Conservation (phyloP, 192 early-diverging fungal genomes). For the Phlyctochytrium planicorne region DNA sequence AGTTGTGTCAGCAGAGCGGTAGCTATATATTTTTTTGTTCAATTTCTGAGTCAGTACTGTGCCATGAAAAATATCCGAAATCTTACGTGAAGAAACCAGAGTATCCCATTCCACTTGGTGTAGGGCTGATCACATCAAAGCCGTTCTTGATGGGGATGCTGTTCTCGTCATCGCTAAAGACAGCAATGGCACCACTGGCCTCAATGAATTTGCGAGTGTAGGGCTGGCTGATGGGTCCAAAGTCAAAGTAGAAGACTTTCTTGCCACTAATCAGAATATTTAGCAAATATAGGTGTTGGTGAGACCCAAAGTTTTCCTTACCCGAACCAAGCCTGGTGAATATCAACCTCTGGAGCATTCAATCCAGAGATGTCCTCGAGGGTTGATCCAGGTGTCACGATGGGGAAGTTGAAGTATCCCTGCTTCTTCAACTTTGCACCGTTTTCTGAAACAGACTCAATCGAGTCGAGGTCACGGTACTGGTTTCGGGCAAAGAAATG, state of each 20-base stretch:
- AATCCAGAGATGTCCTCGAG: neutral
- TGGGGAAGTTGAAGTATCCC: constrained; percentile 5
- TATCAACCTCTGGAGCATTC: neutral
- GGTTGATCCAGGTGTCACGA: neutral
- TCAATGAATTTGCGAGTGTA: neutral
- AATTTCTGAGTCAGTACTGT: neutral
- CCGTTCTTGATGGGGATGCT: neutral
- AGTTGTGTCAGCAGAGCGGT: neutral
- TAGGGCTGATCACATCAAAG: neutral
- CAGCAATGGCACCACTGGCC: neutral
- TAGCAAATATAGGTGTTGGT: neutral
- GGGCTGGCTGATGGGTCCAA: neutral
- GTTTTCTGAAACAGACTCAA: neutral
- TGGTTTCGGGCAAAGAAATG: neutral
- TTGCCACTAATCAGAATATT: neutral
- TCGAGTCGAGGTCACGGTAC: neutral
- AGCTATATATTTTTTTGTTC: neutral
- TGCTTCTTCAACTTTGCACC: neutral
- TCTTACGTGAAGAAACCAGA: constrained; percentile 4
- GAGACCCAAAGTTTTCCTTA: neutral
- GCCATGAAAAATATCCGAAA: neutral
- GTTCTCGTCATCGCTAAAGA: neutral
- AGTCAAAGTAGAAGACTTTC: constrained; percentile 2
- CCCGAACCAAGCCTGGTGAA: neutral
- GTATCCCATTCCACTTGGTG: neutral